Base-by-base conservation (phyloP, 208 protist species). In the Spongospora subterranea region DNA sequence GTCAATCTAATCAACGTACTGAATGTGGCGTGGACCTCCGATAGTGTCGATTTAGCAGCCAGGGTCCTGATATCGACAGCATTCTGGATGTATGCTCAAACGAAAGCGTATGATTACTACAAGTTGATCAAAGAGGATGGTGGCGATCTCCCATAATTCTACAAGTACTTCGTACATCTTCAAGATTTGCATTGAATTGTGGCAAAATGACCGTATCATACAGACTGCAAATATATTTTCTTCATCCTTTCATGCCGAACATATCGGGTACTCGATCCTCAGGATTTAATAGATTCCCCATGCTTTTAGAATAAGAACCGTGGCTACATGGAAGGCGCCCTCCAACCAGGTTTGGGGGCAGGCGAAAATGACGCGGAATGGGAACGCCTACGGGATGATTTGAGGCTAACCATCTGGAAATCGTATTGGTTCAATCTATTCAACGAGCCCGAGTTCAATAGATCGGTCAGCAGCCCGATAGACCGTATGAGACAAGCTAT, bases 371-470 rank as follows among this genome's bases (percentile, higher is more conserved):
- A 60, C 6, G 24, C 24, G 13, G 50, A 60, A 29, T 60, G 6
- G 50, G 24, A 60, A 6, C 6, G 50, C 13, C 6, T 60, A 6
- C 71, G 71, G 17, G 17, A 82, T 6, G 71, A 35, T 82, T 43
- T 82, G n/a, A 35, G 71, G 11, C 17, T 13, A 20, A 35, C n/a
- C 17, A 39, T 82, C 6, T 82, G 71, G 71, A 6, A 82, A 43
- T 82, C 71, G 17, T 82, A 82, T n/a, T 82, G 71, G 71, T 45
- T 6, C 35, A n/a, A 82, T n/a, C 6, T n/a, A 43, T 82, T 82
- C 17, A n/a, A 20, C 17, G 13, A 43, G n/a, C 6, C 71, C 17
- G 17, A 6, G n/a, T 82, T 82, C 71, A 39, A 35, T 82, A 6
- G 13, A 20, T 13, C 35, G 6, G 35, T 35, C 71, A 43, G 35